Base-by-base conservation (phyloP, 2,329 filamentous ascomycete genomes). In the Ceratocystis colombiana region DNA sequence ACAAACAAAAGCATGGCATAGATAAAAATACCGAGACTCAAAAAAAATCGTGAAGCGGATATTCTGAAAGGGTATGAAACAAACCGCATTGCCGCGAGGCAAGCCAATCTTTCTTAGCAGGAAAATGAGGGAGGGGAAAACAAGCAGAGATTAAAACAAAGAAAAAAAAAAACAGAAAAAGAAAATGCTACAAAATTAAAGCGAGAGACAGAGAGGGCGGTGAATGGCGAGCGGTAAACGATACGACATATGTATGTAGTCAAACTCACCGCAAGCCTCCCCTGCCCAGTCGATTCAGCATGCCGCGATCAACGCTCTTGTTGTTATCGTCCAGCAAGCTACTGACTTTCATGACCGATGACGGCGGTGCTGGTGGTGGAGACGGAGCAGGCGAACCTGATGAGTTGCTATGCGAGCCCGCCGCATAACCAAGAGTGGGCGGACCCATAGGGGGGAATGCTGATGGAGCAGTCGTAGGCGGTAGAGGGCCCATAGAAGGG, bases 251-350 rank as follows among this genome's bases (percentile, higher is more conserved):
- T 37, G 25, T 2, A n/a, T 37, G 17, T 15, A 22, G 46, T 4
- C 33, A 20, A 10, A 5, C 17, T 53, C n/a, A 64, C n/a, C 45
- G 45, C n/a, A 64, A 46, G 55, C 64, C 53, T 3, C 45, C 41
- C 45, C 61, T 61, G 57, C 61, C 50, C 50, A 61, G 64, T 28
- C 64, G 67, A 33, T 68, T 62, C 33, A 65, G 44, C 64, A 64
- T 68, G 50, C 61, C 59, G 44, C 65, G 65, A 65, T 68, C 62
- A 7, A 62, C 25, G 45, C 48, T 41, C 41, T 64, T 64, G 37
- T 64, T 64, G 37, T 50, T 62, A 25, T 55, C 61, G 28, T 65
- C 64, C 55, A 61, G 28, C 8, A 65, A 44, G 28, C 46, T 37
- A 25, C 22, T 33, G 15, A 65, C 10, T 15, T 46, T 65, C 64